Evolutionary conservation across 257 asterid species (phyloP).

Genomic region (Lantana camara): DNA sequence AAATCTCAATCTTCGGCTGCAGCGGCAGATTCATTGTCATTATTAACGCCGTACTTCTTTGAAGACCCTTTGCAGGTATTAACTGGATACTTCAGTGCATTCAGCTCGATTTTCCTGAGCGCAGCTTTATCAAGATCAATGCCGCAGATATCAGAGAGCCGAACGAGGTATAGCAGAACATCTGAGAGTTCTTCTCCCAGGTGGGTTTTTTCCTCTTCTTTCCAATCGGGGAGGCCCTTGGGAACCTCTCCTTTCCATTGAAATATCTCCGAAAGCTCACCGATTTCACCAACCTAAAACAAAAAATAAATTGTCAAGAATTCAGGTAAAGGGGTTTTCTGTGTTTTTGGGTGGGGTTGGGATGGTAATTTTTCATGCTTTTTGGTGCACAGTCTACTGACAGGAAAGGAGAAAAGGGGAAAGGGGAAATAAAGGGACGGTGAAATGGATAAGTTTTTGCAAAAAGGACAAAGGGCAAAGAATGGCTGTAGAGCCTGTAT

Average conservation of each 20-base stretch:
- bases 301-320: neutral
- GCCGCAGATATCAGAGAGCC: constrained; percentile 63
- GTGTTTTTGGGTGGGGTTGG: neutral
- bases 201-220: constrained; percentile 56
- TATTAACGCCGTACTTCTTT: constrained; percentile 11
- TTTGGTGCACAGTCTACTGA: neutral
- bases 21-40: neutral
- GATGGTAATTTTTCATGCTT: neutral
- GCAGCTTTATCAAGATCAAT: constrained; percentile 66
- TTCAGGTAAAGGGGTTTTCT: neutral
- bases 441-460: neutral
- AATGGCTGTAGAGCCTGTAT: neutral
- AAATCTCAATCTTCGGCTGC: constrained; percentile 8
- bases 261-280: constrained; percentile 67
- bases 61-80: constrained; percentile 45
- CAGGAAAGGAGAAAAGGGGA: neutral
- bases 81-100: constrained; percentile 61
- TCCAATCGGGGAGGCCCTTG: constrained; percentile 60
- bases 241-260: constrained; percentile 81
- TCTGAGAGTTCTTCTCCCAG: constrained; percentile 71
- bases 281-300: constrained; percentile 66
- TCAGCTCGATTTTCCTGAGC: constrained; percentile 55
- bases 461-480: constrained; percentile 12
- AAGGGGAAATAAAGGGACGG: neutral
- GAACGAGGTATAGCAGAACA: constrained; percentile 59